Evolutionary conservation across 345 rosid genomes (phyloP).

Genomic region (Populus pruinosa): DNA sequence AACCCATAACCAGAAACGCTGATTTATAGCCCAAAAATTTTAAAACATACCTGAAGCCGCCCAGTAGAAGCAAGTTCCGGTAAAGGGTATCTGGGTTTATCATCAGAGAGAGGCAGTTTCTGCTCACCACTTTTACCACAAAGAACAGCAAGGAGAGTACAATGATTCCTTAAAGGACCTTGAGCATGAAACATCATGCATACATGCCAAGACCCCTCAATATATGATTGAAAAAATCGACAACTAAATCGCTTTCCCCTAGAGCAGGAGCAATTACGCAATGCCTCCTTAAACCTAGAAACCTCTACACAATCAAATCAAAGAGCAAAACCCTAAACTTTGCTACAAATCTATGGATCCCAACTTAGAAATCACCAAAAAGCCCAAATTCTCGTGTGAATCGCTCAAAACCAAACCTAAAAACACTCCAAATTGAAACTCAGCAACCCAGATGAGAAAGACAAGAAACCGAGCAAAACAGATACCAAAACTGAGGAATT

Average conservation of each 20-base stretch:
- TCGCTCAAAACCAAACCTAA: constrained; percentile 11
- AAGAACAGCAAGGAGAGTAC: constrained; percentile 74
- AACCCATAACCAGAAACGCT: neutral
- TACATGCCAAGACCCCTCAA: constrained; percentile 52
- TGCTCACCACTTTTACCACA: constrained; percentile 49
- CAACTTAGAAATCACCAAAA: constrained; percentile 22
- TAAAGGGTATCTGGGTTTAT: constrained; percentile 59
- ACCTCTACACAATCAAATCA: constrained; percentile 13
- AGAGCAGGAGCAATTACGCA: constrained; percentile 2
- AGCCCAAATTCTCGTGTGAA: constrained; percentile 9
- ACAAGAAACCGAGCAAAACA: constrained; percentile 8
- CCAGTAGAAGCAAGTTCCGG: constrained; percentile 84
- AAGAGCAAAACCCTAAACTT: constrained; percentile 30
- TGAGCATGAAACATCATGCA: constrained; percentile 90
- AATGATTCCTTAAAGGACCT: constrained; percentile 84
- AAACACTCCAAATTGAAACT: neutral
- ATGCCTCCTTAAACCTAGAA: constrained; percentile 7
- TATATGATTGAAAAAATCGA: constrained; percentile 6
- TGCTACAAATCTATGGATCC: constrained; percentile 18
- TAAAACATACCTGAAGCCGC: constrained; percentile 64
- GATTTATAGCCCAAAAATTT: constrained; percentile 1
- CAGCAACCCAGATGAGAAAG: neutral
- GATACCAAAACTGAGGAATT: neutral
- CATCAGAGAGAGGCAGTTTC: constrained; percentile 42
- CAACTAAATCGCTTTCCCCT: constrained; percentile 1